Conservation (phyloP, 164 flowering plant genomes). For the Nelumbo lutea region DNA sequence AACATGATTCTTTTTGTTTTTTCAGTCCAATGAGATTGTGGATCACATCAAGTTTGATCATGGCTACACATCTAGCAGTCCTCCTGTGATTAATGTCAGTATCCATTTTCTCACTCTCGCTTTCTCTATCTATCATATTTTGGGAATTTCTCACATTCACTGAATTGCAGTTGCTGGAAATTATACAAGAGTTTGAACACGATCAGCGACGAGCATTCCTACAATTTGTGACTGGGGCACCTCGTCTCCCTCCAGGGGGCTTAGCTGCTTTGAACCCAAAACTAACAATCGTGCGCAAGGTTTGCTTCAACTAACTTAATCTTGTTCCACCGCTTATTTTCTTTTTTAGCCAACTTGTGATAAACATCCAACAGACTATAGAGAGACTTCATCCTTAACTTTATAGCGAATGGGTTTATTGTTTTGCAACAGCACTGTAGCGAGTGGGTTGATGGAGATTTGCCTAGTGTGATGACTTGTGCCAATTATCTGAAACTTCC, state of each 20-base stretch:
- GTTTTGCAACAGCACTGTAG: conserved; percentile 45
- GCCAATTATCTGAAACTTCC: conserved; percentile 96
- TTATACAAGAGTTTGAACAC: conserved; percentile 55
- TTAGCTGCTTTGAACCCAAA: conserved; percentile 86
- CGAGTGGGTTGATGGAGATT: conserved; percentile 49
- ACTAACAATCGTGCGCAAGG: conserved; percentile 92
- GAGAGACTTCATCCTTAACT: not conserved
- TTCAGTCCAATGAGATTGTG: conserved; percentile 57
- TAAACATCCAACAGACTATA: not conserved
- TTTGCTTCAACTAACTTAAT: conserved; percentile 7
- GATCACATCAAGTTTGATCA: conserved; percentile 90
- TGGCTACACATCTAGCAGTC: conserved; percentile 92
- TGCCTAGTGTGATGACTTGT: conserved; percentile 98
- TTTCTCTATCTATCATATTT: not conserved
- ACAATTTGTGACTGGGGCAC: conserved; percentile 96
- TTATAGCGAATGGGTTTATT: not conserved
- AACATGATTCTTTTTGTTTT: conserved; percentile 4
- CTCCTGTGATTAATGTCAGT: conserved; percentile 65
- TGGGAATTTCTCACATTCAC: not conserved
- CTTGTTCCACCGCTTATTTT: not conserved
- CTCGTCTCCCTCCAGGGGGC: conserved; percentile 93
- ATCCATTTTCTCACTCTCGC: not conserved
- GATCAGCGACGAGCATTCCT: conserved; percentile 71
- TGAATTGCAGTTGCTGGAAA: conserved; percentile 63
- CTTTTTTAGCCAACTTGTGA: not conserved